These are phyloP conservation scores for Vicia faba DNA, from an alignment of 306 rosid genomes.

Conservation along the genomic window DNA sequence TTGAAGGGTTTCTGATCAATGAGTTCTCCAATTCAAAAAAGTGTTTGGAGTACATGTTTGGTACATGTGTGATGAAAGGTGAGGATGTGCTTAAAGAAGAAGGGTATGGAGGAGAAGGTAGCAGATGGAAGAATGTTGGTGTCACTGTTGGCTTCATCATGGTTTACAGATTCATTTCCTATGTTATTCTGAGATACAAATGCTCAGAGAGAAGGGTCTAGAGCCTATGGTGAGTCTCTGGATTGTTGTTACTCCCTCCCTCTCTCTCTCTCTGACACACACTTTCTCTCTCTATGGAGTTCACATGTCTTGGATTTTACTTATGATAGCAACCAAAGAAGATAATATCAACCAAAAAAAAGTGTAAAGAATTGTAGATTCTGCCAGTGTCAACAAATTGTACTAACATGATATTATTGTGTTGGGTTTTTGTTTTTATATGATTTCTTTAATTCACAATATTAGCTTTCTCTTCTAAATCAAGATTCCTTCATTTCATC, in stretches of 20 bases:
- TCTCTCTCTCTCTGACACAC: constrained; percentile 18
- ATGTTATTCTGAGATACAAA: constrained; percentile 77
- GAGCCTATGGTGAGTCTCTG: constrained; percentile 31
- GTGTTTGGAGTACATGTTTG: constrained; percentile 78
- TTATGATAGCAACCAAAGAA: constrained; percentile 44
- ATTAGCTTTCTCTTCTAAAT: constrained; percentile 28
- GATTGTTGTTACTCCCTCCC: constrained; percentile 21
- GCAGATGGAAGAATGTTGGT: constrained; percentile 77
- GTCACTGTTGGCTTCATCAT: constrained; percentile 81
- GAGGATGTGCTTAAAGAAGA: constrained; percentile 75
- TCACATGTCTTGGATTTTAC: constrained; percentile 60
- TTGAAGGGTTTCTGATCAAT: constrained; percentile 89
- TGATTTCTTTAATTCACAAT: constrained; percentile 32
- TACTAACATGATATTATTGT: constrained; percentile 39
- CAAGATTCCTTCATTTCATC: constrained; percentile 37
- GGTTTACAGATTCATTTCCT: constrained; percentile 89
- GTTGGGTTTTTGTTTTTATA: constrained; percentile 43
- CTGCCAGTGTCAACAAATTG: constrained; percentile 46
- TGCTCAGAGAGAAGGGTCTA: constrained; percentile 58
- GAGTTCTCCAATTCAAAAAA: constrained; percentile 86
- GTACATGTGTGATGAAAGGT: constrained; percentile 63
- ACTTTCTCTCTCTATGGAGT: constrained; percentile 29
- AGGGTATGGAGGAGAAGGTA: constrained; percentile 76
- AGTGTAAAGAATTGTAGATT: constrained; percentile 38
- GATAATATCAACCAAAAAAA: constrained; percentile 43